Base-by-base conservation (phyloP, 768 basidiomycete genomes). In the Amanita fuliginea region DNA sequence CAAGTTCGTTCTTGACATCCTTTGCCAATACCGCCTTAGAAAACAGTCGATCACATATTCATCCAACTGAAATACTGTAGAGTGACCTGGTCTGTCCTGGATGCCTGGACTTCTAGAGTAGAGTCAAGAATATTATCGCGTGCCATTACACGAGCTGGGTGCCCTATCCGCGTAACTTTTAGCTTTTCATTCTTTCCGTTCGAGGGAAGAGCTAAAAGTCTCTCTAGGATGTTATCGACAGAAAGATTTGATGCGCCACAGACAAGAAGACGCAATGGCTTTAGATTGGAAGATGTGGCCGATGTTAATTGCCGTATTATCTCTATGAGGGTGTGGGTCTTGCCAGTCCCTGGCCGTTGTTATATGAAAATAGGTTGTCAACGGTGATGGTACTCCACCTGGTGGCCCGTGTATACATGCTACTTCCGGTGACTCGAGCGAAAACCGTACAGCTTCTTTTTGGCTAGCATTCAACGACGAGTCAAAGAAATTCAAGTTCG, bases 381-480 rank as follows among this genome's bases (percentile, higher is more conserved):
- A 37, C 39, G 30, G 4, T 22, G 13, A 6, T 8, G 36, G 13
- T 18, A 32, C 32, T 10, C 32, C 59, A 78, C 95, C 95, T 53
- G 96, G 96, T n/a, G 96, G 96, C 0, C 96, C 96, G 59, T 98
- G 94, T 21, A 99, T 92, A 56, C 91, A 90, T 1, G 89, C 90
- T 0, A 97, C 77, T 61, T 95, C 84, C 4, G 76, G 73, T 0
- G 87, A 79, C 53, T 78, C 78, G 4, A 99, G 64, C n/a, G 84
- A 83, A 59, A 96, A 93, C 46, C 65, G 70, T 28, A 98, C 79
- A 0, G 94, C 95, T 10, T 77, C 72, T 60, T 82, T 81, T 60
- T 99, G 96, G 56, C 86, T 89, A 1, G 72, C 65, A 61, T 99
- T 98, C 48, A 98, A 69, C 0, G 69, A 74, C 0, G 72, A 63